A percentile compares a stretch with the other conserved stretches of the same genome.
Conservation (phyloP, 805 yeast genomes). For the Hemisphaericaspora nanyangensis region DNA sequence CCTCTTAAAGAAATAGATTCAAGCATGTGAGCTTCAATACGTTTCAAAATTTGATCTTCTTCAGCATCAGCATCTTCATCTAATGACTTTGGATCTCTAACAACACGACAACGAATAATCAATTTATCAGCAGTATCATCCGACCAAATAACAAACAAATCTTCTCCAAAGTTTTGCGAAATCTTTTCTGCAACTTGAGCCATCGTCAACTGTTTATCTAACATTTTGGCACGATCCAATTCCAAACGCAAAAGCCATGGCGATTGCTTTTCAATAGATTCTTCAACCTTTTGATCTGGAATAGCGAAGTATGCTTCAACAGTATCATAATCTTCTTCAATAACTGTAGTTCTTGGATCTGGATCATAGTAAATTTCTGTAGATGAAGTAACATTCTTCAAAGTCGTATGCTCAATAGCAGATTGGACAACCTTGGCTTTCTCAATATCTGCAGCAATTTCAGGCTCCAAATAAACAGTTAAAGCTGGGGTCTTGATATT, state of each 20-base stretch:
- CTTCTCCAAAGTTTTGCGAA: slow-evolving; percentile 88
- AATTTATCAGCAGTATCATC: slow-evolving; percentile 98
- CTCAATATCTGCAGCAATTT: slow-evolving; percentile 82
- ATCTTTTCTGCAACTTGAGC: slow-evolving; percentile 97
- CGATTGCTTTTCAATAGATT: slow-evolving; percentile 87
- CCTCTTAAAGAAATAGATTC: slow-evolving; percentile 95
- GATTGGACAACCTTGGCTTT: slow-evolving; percentile 93
- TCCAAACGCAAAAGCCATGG: slow-evolving; percentile 98
- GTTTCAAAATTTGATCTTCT: slow-evolving; percentile 93
- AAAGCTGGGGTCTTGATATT: slow-evolving; percentile 99
- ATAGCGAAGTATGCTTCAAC: slow-evolving; percentile 96
- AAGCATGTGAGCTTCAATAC: slow-evolving; percentile 93
- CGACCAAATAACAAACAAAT: slow-evolving; percentile 96
- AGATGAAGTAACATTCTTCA: slow-evolving; percentile 93
- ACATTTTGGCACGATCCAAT: slow-evolving; percentile 97
- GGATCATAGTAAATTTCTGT: slow-evolving; percentile 98
- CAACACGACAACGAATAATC: slow-evolving; percentile 96
- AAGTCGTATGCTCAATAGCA: slow-evolving; percentile 93
- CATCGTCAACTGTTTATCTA: slow-evolving; percentile 96
- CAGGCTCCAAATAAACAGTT: slow-evolving; percentile 85
- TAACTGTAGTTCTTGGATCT: slow-evolving; percentile 95
- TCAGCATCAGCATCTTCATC: slow-evolving; percentile 95
- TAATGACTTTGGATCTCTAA: slow-evolving; percentile 89
- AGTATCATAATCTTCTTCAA: slow-evolving; percentile 94
- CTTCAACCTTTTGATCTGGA: slow-evolving; percentile 97